Percentiles rank a stretch among this genome's conserved stretches.
Conservation (phyloP, 352 stramenopile genomes). For the Globisporangium orthogonon region DNA sequence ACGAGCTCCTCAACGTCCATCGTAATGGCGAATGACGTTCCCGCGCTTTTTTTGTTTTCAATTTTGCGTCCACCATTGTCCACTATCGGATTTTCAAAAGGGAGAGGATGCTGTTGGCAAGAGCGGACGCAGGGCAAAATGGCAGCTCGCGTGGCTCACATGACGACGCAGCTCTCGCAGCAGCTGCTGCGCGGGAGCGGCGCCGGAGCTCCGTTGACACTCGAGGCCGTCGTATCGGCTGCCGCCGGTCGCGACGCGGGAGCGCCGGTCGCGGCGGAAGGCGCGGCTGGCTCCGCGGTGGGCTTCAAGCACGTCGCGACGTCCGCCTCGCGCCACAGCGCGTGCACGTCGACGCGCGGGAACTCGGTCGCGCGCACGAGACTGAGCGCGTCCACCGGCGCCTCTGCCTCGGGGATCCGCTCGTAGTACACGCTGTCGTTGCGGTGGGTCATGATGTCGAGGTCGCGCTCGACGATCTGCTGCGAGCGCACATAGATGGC, state of each 20-base stretch:
- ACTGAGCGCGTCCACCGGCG: constrained; percentile 30
- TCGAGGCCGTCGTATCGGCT: neutral
- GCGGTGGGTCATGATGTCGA: constrained; percentile 61
- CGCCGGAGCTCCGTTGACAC: neutral
- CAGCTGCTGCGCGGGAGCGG: constrained; percentile 18
- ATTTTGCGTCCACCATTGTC: too few species aligned
- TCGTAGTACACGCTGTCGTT: constrained; percentile 74
- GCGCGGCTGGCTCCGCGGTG: neutral
- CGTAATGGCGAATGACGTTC: neutral
- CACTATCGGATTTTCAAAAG: too few species aligned
- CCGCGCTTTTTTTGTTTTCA: neutral
- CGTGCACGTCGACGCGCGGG: constrained; percentile 20
- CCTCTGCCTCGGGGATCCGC: constrained; percentile 45
- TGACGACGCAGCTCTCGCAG: constrained; percentile 37
- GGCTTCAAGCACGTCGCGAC: constrained; percentile 37
- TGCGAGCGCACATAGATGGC: constrained; percentile 45
- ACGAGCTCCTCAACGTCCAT: constrained; percentile 1
- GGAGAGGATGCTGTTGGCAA: too few species aligned
- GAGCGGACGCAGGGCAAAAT: too few species aligned
- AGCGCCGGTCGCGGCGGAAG: neutral
- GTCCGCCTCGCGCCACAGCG: constrained; percentile 43
- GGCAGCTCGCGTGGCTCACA: constrained; percentile 11
- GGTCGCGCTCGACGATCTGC: constrained; percentile 57
- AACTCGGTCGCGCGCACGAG: constrained; percentile 43
- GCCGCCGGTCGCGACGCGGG: neutral